Base-by-base conservation (phyloP, 23 red algal species). In the Pyropia haitanensis region DNA sequence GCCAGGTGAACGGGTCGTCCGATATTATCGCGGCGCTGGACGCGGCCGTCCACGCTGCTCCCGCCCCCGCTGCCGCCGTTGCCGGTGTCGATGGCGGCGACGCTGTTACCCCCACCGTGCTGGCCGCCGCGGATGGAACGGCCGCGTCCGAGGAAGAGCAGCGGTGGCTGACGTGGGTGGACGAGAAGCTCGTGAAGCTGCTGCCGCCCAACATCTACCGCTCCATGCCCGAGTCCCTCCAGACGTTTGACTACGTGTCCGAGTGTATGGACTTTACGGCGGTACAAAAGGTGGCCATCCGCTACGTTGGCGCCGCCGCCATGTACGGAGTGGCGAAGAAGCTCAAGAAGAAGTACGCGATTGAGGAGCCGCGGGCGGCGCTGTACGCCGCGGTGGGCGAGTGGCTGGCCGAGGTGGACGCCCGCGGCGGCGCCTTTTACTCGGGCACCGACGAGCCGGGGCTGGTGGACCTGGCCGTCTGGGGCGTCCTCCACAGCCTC, bases 181-280 rank as follows among this genome's bases (percentile, higher is more conserved):
- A 98, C 69, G 79, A 85, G 55, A 65, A 57, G 60, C 70, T 98
- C 49, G 77, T 88, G 28, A 78, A 98, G 51, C 50, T 85, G 12
- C 65, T 98, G n/a, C 80, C 94, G 29, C 94, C 94, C 24, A 98
- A 98, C 55, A 98, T 98, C 29, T 91, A 98, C 68, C 78, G 85
- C 30, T 91, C 85, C 18, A 61, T 67, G 25, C 32, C 24, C 4
- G 85, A 98, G 61, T 82, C 85, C 24, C 57, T 98, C 14, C 76
- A 90, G 53, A 90, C 86, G 51, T 98, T 98, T 71, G 80, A 98
- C 22, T 91, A 98, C 54, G 82, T 98, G 23, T 30, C 83, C 10
- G 72, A 88, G 18, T 71, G 87, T 56, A 60, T 62, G 52, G 91
- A 98, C 29, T 98, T 91, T 53, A 77, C 86, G 22, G 21, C 69